Base-by-base conservation (phyloP, 441 rosid species). In the Populus hybrid region DNA sequence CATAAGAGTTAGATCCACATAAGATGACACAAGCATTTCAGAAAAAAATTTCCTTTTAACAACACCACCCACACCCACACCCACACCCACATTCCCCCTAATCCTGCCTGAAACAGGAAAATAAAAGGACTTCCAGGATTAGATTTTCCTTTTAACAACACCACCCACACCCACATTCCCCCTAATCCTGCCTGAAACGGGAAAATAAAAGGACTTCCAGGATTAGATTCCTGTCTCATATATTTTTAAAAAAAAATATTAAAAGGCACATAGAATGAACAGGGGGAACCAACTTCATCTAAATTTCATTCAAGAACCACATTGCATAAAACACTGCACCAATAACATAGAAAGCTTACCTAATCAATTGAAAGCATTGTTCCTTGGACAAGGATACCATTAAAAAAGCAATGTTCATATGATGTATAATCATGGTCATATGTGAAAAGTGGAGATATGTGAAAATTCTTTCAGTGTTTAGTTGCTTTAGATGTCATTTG, bases 11-110 rank as follows among this genome's bases (percentile, higher is more conserved):
- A 78, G 78, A 69, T 72, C 69, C 61, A 65, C 5, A 67, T 61
- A 75, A 77, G 83, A 79, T 77, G 79, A 72, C 30, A 72, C 23
- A 66, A 66, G 36, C 67, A 72, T 61, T 21, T 50, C 46, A 64
- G 24, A 70, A 73, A 67, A 66, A 61, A 79, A 57, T 11, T 10
- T 32, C 24, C 35, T 35, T 9, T 40, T 73, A 35, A 57, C 70
- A 67, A 32, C 32, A 64, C n/a, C n/a, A 61, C 57, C 42, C 21
- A 34, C 35, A 40, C 5, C 61, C 40, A 38, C n/a, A 61, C 57
- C 42, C 21, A 34, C 35, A 40, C 5, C 61, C 40, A 38, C 11
- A 38, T 9, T 2, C 64, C n/a, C 53, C 64, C 65, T 9, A 35
- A 19, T 30, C 64, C 35, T 16, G 14, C 38, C 50, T 11, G 9